These are phyloP conservation scores for Pichia sporocuriosa DNA, from an alignment of 805 yeast species.

Conservation along the genomic window DNA sequence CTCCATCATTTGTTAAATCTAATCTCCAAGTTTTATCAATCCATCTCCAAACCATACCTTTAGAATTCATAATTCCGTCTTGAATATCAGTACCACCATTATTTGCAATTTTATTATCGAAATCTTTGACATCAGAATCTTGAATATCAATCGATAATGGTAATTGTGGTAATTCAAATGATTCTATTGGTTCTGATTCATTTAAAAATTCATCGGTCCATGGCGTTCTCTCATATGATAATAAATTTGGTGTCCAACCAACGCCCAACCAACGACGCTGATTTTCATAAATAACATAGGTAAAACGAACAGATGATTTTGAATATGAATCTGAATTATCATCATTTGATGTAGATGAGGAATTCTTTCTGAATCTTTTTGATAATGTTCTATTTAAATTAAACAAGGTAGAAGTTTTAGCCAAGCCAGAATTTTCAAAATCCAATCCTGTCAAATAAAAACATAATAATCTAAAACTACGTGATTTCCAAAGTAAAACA, in stretches of 20 bases:
- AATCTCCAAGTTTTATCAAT: constrained; percentile 88
- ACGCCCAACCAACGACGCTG: constrained; percentile 97
- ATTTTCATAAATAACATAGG: constrained; percentile 88
- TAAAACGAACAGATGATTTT: constrained; percentile 58
- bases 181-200: constrained; percentile 71
- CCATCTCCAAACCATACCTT: constrained; percentile 89
- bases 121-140: background rate
- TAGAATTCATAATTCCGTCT: constrained; percentile 28
- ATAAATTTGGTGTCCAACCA: constrained; percentile 92
- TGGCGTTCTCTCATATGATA: constrained; percentile 88
- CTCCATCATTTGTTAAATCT: constrained; percentile 84
- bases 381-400: constrained; percentile 46
- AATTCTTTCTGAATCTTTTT: constrained; percentile 27
- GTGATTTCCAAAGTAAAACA: constrained; percentile 77
- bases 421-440: constrained; percentile 36
- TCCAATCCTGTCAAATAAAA: constrained; percentile 87
- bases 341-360: constrained; percentile 9
- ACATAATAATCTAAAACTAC: constrained; percentile 58
- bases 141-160: constrained; percentile 10
- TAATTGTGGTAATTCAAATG: constrained; percentile 74
- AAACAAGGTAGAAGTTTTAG: constrained; percentile 34
- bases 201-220: constrained; percentile 97
- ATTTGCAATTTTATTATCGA: constrained; percentile 21
- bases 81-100: constrained; percentile 31
- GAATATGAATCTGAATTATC: constrained; percentile 9